Evolutionary conservation across 352 stramenopile species (phyloP).

Genomic region (Globisporangium uncinulatum): DNA sequence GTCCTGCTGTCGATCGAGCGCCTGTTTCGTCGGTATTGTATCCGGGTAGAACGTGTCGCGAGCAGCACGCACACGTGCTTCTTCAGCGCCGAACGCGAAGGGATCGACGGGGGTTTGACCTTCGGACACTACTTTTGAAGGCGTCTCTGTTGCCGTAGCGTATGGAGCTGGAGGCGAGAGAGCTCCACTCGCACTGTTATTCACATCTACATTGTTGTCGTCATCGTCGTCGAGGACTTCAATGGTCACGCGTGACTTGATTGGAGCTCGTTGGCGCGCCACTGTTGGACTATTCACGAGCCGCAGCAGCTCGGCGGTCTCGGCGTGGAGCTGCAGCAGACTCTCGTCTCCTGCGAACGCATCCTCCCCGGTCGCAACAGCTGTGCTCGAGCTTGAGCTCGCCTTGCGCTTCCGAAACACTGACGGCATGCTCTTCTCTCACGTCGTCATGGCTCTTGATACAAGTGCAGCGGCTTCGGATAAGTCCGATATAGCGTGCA

Average conservation of each 20-base stretch:
- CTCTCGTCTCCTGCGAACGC: slow-evolving; percentile 41
- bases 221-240: slow-evolving; percentile 58
- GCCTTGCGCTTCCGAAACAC: background rate
- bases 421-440: background rate
- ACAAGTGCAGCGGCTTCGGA: too few relatives aligned
- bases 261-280: slow-evolving; percentile 8
- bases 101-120: slow-evolving; percentile 15
- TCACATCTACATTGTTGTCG: slow-evolving; percentile 22
- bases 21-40: slow-evolving; percentile 42
- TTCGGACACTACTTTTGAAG: background rate
- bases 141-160: background rate
- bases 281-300: slow-evolving; percentile 44
- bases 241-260: slow-evolving; percentile 52
- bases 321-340: slow-evolving; percentile 51
- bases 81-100: slow-evolving; percentile 49
- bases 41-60: slow-evolving; percentile 63
- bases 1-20: slow-evolving; percentile 32
- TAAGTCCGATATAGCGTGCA: too few relatives aligned
- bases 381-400: background rate
- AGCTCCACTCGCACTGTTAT: slow-evolving; percentile 2
- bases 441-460: background rate
- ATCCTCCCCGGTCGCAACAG: background rate
- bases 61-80: slow-evolving; percentile 41
- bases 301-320: slow-evolving; percentile 51
- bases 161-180: background rate